These are phyloP conservation scores for Aspergillus avenaceus DNA, from an alignment of 495 filamentous ascomycete species.

Conservation along the genomic window DNA sequence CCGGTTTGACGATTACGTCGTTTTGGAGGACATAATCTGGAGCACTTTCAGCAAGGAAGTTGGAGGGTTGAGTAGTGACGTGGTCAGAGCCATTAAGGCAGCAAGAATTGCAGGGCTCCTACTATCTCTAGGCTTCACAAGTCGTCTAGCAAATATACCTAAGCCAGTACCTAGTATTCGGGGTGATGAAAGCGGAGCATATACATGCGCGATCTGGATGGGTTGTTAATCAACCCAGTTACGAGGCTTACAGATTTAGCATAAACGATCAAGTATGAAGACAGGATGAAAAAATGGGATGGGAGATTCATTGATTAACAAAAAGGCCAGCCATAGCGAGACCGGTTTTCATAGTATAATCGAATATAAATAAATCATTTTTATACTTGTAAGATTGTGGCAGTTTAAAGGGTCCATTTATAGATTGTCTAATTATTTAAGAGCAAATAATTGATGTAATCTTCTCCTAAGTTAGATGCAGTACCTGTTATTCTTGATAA, in stretches of 20 bases:
- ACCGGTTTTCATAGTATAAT: too few relatives aligned
- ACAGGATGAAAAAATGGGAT: too few relatives aligned
- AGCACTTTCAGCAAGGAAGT: slow-evolving; percentile 24
- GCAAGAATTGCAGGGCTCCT: slow-evolving; percentile 35
- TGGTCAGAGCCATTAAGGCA: slow-evolving; percentile 25
- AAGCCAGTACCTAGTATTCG: slow-evolving; percentile 31
- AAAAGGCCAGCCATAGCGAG: too few relatives aligned
- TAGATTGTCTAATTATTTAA: too few relatives aligned
- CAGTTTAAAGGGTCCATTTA: too few relatives aligned
- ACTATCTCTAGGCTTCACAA: slow-evolving; percentile 32
- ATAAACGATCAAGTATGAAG: too few relatives aligned
- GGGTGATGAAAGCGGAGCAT: slow-evolving; percentile 33
- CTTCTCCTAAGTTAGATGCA: too few relatives aligned
- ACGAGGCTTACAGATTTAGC: slow-evolving; percentile 27
- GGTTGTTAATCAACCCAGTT: slow-evolving; percentile 29
- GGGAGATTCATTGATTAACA: too few relatives aligned
- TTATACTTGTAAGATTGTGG: too few relatives aligned
- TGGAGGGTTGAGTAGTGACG: slow-evolving; percentile 25
- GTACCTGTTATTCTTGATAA: too few relatives aligned
- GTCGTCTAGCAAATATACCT: slow-evolving; percentile 32
- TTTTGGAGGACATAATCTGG: slow-evolving; percentile 31
- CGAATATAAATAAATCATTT: too few relatives aligned
- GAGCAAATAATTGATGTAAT: too few relatives aligned
- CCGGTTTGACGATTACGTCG: slow-evolving; percentile 30
- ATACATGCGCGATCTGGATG: slow-evolving; percentile 36